A percentile compares a stretch with the other conserved stretches of the same genome.
phyloP scores from a whole-genome alignment of 371 early-diverging fungal species.

The Lichtheimia hyalospora region DNA sequence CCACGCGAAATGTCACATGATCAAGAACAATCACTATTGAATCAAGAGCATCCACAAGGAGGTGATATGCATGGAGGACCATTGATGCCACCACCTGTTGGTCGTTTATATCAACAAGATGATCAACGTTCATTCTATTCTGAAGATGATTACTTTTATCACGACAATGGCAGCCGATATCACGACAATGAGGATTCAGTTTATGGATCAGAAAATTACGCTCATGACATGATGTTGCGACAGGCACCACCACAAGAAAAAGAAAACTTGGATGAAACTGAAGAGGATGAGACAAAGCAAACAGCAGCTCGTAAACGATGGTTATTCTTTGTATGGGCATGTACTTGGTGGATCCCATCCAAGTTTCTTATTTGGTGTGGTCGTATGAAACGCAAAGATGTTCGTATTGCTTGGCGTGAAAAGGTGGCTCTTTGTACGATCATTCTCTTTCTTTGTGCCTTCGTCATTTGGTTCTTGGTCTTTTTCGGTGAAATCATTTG shows the following conservation, averaged over 20 bases:
- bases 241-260: constrained; percentile 13
- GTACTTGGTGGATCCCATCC: constrained; percentile 90
- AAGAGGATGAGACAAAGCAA: constrained; percentile 39
- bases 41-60: constrained; percentile 16
- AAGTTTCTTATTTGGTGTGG: constrained; percentile 66
- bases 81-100: constrained; percentile 27
- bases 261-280: constrained; percentile 43
- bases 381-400: constrained; percentile 79
- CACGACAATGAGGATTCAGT: constrained; percentile 11
- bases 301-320: constrained; percentile 66
- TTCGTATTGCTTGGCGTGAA: constrained; percentile 95
- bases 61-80: constrained; percentile 27
- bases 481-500: constrained; percentile 88
- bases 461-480: constrained; percentile 89
- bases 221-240: constrained; percentile 12
- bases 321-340: constrained; percentile 79
- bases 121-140: constrained; percentile 72
- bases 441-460: constrained; percentile 77
- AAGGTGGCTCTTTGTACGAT: constrained; percentile 91
- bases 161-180: constrained; percentile 13
- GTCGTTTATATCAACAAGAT: constrained; percentile 34
- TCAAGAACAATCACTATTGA: constrained; percentile 10
- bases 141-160: constrained; percentile 55
- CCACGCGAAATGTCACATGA: constrained; percentile 7
- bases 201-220: constrained; percentile 14